Evolutionary conservation across 1,284 basidiomycete species (phyloP).

Genomic region (Polyporus tsugae): DNA sequence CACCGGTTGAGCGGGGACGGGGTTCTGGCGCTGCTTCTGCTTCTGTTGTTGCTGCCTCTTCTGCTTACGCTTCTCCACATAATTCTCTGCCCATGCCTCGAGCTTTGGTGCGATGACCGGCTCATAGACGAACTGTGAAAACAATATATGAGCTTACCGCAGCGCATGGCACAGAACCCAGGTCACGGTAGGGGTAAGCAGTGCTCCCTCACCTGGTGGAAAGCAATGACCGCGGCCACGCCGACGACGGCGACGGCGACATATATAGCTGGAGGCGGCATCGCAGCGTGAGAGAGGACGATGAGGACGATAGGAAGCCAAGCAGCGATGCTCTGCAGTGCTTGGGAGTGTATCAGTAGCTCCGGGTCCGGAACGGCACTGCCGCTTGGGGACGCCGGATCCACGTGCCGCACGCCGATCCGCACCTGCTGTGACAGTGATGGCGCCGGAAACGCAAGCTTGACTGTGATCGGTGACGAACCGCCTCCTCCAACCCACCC

Average conservation of each 20-base stretch:
- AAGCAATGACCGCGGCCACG: constrained; percentile 39
- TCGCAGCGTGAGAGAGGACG: constrained; percentile 28
- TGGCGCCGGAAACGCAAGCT: not conserved
- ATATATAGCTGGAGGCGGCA: constrained; percentile 47
- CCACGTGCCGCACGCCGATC: not conserved
- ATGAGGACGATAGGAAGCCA: constrained; percentile 28
- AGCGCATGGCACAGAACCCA: constrained; percentile 1
- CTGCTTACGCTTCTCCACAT: constrained; percentile 49
- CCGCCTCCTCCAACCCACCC: not conserved
- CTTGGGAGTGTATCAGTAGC: constrained; percentile 7
- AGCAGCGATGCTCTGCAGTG: not conserved
- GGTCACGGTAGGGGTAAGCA: not conserved
- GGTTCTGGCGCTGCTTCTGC: constrained; percentile 28
- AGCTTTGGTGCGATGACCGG: constrained; percentile 66
- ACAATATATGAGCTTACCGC: constrained; percentile 3
- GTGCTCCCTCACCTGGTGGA: constrained; percentile 42
- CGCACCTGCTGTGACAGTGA: not conserved
- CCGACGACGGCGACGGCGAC: constrained; percentile 39
- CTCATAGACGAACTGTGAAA: constrained; percentile 63
- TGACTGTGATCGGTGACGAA: constrained; percentile 8
- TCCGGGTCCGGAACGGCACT: constrained; percentile 2
- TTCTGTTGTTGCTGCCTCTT: constrained; percentile 33
- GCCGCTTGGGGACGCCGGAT: constrained; percentile 7
- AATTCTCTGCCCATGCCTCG: constrained; percentile 59
- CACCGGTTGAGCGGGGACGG: constrained; percentile 32